These are phyloP conservation scores for Endocalyx cinctus DNA, from an alignment of 2,329 filamentous ascomycete genomes.

Conservation along the genomic window DNA sequence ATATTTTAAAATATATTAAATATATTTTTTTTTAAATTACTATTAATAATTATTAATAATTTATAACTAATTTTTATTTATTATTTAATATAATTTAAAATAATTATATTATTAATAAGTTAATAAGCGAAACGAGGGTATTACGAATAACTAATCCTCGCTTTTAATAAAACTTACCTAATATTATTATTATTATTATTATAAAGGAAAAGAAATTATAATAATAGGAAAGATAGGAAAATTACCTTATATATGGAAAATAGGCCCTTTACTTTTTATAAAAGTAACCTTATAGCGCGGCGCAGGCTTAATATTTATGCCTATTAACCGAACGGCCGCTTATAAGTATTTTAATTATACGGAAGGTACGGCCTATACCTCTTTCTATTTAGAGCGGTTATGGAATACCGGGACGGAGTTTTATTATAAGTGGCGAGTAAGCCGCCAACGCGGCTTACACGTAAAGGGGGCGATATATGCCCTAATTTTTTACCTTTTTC, in stretches of 20 bases:
- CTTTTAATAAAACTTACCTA: too few relatives aligned
- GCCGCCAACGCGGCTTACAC: too few relatives aligned
- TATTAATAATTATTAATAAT: slow-evolving; percentile 3
- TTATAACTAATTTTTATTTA: not conserved
- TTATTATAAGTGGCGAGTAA: not conserved
- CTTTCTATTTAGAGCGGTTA: not conserved
- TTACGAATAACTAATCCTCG: too few relatives aligned
- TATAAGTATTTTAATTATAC: not conserved
- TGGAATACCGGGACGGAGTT: not conserved
- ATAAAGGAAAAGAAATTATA: too few relatives aligned
- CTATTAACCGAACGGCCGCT: too few relatives aligned
- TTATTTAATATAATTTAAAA: not conserved
- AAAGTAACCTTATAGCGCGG: not conserved
- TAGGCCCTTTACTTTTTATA: not conserved
- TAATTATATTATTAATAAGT: not conserved
- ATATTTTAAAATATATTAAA: too few relatives aligned
- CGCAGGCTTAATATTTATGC: not conserved
- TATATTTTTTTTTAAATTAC: too few relatives aligned
- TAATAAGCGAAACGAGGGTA: too few relatives aligned
- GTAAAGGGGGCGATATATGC: not conserved
- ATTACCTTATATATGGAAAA: not conserved
- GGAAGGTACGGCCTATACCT: not conserved
- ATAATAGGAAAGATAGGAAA: too few relatives aligned
- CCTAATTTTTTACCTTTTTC: not conserved
- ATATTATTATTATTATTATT: too few relatives aligned